Evolutionary conservation across 2,329 filamentous ascomycete species (phyloP), one percentile per base, ranked within the genome.

Genomic region (Neoarthrinium moseri): DNA sequence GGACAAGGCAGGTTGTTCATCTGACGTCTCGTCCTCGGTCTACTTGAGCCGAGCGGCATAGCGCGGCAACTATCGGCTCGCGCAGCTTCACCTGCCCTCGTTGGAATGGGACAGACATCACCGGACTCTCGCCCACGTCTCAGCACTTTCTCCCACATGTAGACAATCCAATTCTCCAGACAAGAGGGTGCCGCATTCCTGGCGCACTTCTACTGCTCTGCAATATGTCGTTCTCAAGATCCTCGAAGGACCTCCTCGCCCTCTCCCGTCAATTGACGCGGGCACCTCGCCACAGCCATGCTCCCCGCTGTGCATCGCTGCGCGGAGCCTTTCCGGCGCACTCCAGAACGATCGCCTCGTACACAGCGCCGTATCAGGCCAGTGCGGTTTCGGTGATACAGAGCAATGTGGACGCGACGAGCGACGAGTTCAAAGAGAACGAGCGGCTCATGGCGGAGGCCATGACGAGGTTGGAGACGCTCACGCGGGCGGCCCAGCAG

Each of bases 381-480:
- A 81, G 81, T 51, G 86, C 90, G 45, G 85, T 96, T 51, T 96
- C 91, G 6, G 77, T 89, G 34, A 74, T 97, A 26, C 87, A 83
- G 50, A 89, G 83, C 29, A 72, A 77, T 35, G 80, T 96, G 55
- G 92, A 97, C 66, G 78, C 85, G 3, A 81, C 81, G 4, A 91
- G 89, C 5, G 72, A 83, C 23, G 86, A 89, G 57, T 97, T 87
- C 74, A 81, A 80, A 59, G 86, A 95, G 59, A 97, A 97, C 72
- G 80, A 81, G 56, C 67, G 71, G 46, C 81, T 89, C 51, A 95
- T 96, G 89, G 74, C 74, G 50, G 81, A 87, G 56, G 79, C 91
- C 45, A 83, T 89, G 61, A 71, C 74, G 45, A 78, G 78, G 17
- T 77, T 97, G 58, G 78, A 84, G 49, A 73, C 75, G 43, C 75